A percentile compares a stretch with the other conserved stretches of the same genome.
Evolutionary conservation across 345 rosid species (phyloP).

Genomic region (Eucalyptus albens): DNA sequence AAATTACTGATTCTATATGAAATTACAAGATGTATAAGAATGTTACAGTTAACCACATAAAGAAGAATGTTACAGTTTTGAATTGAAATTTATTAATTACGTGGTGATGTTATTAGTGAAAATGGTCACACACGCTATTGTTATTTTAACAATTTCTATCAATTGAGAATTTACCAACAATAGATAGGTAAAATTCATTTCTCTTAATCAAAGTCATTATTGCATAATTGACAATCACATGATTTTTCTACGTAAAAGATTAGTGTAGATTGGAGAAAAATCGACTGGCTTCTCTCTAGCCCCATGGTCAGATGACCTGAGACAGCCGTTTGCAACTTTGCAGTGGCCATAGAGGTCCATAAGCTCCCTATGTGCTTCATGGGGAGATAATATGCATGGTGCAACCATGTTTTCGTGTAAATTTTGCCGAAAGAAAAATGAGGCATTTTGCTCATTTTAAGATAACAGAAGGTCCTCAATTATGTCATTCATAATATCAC

Average conservation of each 20-base stretch:
- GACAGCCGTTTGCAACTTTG: no score
- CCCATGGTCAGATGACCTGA: no score
- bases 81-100: not conserved
- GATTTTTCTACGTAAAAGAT: not conserved
- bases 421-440: not conserved
- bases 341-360: not conserved
- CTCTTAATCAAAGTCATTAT: not conserved
- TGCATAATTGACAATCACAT: not conserved
- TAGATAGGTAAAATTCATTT: not conserved
- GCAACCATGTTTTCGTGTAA: not conserved
- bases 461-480: not conserved
- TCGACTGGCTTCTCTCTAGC: not conserved
- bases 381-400: not conserved
- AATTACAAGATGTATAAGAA: not conserved
- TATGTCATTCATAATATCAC: not conserved
- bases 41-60: not conserved
- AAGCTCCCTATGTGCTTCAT: not conserved
- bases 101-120: not conserved
- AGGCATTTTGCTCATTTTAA: not conserved
- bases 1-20: not conserved
- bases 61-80: not conserved
- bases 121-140: not conserved
- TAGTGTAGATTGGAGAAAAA: not conserved
- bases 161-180: not conserved
- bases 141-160: not conserved